These are phyloP conservation scores for Venturia pyrina DNA, from an alignment of 2,329 filamentous ascomycete species.

Conservation along the genomic window DNA sequence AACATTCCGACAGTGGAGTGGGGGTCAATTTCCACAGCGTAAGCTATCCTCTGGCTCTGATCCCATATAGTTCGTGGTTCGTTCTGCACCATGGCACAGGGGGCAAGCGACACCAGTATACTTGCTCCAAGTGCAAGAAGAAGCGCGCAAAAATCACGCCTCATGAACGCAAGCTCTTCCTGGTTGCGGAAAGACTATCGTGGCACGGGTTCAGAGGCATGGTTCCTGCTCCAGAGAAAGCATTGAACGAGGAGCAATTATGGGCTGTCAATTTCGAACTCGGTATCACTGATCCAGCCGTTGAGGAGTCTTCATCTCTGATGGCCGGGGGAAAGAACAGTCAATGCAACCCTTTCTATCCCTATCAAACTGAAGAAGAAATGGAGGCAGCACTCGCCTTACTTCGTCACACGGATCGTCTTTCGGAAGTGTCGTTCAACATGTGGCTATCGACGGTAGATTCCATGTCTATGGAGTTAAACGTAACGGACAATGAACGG, in stretches of 20 bases:
- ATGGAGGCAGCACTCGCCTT: conserved; percentile 19
- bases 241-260: conserved; percentile 20
- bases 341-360: conserved; percentile 18
- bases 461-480: neutral
- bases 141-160: conserved; percentile 13
- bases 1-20: conserved; percentile 18
- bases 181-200: conserved; percentile 21
- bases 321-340: conserved; percentile 19
- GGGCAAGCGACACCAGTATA: conserved; percentile 12
- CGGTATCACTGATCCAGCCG: conserved; percentile 19
- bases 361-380: conserved; percentile 21
- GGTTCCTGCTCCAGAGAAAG: conserved; percentile 16
- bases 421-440: conserved; percentile 7
- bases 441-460: conserved; percentile 19
- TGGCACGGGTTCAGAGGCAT: conserved; percentile 16
- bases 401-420: conserved; percentile 13
- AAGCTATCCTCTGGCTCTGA: conserved; percentile 19
- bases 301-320: conserved; percentile 16
- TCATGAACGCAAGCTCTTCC: conserved; percentile 22
- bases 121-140: conserved; percentile 17
- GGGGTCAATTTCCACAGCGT: conserved; percentile 20
- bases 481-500: neutral
- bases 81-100: conserved; percentile 16
- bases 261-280: conserved; percentile 22
- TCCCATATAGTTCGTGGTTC: conserved; percentile 20